Base-by-base conservation (phyloP, 345 rosid genomes). In the Corymbia maculata region DNA sequence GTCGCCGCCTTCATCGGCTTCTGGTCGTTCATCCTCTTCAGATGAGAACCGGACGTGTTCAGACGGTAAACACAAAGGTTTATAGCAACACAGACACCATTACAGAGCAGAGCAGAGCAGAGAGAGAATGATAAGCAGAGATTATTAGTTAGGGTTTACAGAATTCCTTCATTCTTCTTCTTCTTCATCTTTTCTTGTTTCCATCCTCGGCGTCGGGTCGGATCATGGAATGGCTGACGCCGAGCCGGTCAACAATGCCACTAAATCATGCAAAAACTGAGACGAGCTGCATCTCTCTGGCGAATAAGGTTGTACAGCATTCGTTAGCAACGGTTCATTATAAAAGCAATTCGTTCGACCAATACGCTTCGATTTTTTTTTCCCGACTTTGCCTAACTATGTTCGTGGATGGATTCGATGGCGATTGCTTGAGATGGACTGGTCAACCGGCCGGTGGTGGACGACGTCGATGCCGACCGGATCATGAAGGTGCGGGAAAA, bases 11-110 rank as follows among this genome's bases (percentile, higher is more conserved):
- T 97, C 82, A 61, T 95, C 21, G 32, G 94, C 6, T 92, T 95
- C 88, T 95, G 98, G 97, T 90, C 91, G 51, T 92, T 89, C 82
- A 61, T 95, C 87, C 86, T 95, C 87, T 90, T 94, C 70, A 80
- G 94, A 87, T 94, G 59, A 51, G 22, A 16, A 2, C 49, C 49
- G 49, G 21, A 75, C 28, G 49, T 10, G 84, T 42, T 75, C 84
- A 70, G 9, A 70, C 4, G 36, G 82, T 9, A 70, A 17, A 19
- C 82, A 61, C 24, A 21, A 21, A 36, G 44, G 24, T 42, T 19
- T 9, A 42, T 75, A 75, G 82, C 49, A 9, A 10, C 64, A 22
- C 64, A 57, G 12, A 57, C 64, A 22, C 28, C 64, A 17, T 17
- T 70, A 70, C 26, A 36, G 26, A 19, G 24, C 42, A 32, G 26